Conservation (phyloP, 208 protist genomes). For the Trypanosoma cruzi region DNA sequence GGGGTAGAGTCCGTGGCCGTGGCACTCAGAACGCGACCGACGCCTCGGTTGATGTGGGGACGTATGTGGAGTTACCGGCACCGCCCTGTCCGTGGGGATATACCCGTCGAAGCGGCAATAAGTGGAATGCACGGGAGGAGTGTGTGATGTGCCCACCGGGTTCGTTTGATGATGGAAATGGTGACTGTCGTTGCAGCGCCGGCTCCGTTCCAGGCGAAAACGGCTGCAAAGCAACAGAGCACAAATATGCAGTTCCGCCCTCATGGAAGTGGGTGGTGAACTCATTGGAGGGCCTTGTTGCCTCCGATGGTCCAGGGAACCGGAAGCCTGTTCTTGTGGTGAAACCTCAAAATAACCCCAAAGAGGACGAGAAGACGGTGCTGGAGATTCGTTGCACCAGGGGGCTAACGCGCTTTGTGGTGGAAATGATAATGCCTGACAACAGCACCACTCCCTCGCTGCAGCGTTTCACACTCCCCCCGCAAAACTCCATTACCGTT, state of each 20-base stretch:
- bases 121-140: slow-evolving; percentile 17
- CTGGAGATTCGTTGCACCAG: slow-evolving; percentile 8
- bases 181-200: slow-evolving; percentile 15
- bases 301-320: not conserved
- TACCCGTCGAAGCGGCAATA: slow-evolving; percentile 24
- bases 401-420: slow-evolving; percentile 20
- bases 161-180: slow-evolving; percentile 22
- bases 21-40: not conserved
- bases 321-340: slow-evolving; percentile 9
- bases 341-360: not conserved
- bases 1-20: not conserved
- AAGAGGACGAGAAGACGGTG: slow-evolving; percentile 7
- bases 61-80: not conserved
- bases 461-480: slow-evolving; percentile 1
- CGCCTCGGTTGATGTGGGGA: not conserved
- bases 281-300: not conserved
- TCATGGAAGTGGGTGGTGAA: slow-evolving; percentile 10
- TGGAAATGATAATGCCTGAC: slow-evolving; percentile 2
- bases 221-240: slow-evolving; percentile 13
- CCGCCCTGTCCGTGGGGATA: slow-evolving; percentile 23
- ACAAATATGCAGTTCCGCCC: not conserved
- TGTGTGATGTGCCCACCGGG: slow-evolving; percentile 26
- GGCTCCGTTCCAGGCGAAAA: slow-evolving; percentile 7
- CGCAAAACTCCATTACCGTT: slow-evolving; percentile 9
- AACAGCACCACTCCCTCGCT: not conserved